phyloP scores from a whole-genome alignment of 2,329 filamentous ascomycete species.

The Penicillium psychrosexuale region DNA sequence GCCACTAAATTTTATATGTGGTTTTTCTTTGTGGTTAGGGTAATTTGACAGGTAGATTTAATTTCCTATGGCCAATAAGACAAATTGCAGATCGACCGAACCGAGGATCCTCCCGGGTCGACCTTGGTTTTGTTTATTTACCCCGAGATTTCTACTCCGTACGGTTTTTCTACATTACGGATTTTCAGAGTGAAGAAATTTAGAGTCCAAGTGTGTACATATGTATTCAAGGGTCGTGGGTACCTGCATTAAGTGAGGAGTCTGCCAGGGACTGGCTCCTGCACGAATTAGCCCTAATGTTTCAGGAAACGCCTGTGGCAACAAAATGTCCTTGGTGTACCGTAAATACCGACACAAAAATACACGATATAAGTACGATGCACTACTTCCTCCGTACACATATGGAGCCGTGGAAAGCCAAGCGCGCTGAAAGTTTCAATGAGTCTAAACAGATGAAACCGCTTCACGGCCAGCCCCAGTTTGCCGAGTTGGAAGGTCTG shows the following conservation, averaged over 20 bases:
- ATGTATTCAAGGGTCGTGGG: background rate
- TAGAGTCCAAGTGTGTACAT: too few species aligned
- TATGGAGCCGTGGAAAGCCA: background rate
- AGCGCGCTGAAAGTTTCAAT: background rate
- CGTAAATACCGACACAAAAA: background rate
- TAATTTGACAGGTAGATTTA: background rate
- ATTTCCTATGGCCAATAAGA: constrained; percentile 8
- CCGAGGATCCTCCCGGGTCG: constrained; percentile 9
- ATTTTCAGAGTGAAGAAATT: background rate
- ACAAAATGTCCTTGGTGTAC: background rate
- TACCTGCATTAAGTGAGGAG: constrained; percentile 1
- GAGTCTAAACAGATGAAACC: constrained; percentile 1
- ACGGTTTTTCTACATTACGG: background rate
- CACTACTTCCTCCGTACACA: background rate
- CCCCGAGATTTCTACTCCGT: background rate
- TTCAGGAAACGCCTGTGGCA: constrained; percentile 1
- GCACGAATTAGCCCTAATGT: constrained; percentile 2
- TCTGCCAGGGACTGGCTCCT: constrained; percentile 5
- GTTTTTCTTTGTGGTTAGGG: background rate
- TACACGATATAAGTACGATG: background rate
- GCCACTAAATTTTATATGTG: background rate
- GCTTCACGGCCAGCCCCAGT: background rate
- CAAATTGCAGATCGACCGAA: constrained; percentile 1
- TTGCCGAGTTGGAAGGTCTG: constrained; percentile 2
- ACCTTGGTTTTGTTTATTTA: constrained; percentile 11